These are phyloP conservation scores for Thraustochytrium sp. DNA, from an alignment of 352 stramenopile genomes.

Conservation along the genomic window DNA sequence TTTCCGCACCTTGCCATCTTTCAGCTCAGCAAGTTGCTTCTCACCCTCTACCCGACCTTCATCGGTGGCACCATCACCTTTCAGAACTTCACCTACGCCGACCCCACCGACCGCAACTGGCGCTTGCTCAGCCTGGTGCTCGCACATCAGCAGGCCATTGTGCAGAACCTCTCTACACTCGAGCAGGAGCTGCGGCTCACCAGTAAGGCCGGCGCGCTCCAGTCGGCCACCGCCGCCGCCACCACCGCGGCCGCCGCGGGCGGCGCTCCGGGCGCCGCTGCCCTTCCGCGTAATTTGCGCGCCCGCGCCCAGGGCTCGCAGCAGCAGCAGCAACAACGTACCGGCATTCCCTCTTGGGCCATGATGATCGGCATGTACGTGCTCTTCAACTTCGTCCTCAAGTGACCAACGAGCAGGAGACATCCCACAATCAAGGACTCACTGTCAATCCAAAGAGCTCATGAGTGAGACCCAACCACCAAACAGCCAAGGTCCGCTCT, in stretches of 20 bases:
- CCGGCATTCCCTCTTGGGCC: slow-evolving; percentile 20
- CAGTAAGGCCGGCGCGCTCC: neutral
- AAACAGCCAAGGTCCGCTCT: too few species aligned
- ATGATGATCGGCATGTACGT: slow-evolving; percentile 41
- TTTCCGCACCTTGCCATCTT: slow-evolving; percentile 33
- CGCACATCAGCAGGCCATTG: neutral
- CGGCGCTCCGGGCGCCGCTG: neutral
- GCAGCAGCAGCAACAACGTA: neutral
- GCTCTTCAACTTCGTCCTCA: slow-evolving; percentile 35
- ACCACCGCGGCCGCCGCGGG: neutral
- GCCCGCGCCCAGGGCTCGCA: neutral
- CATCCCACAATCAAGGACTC: too few species aligned
- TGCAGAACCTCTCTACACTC: neutral
- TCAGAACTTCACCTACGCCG: slow-evolving; percentile 10
- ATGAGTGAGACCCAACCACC: too few species aligned
- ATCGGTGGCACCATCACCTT: slow-evolving; percentile 32
- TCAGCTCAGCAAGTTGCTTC: slow-evolving; percentile 22
- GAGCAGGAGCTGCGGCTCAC: neutral
- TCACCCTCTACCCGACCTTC: slow-evolving; percentile 34
- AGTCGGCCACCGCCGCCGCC: neutral
- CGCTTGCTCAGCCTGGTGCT: neutral
- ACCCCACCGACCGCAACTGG: slow-evolving; percentile 1
- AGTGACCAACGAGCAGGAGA: too few species aligned
- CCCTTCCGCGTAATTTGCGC: neutral
- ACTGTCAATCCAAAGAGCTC: too few species aligned